phyloP scores from a whole-genome alignment of 345 rosid genomes.

The Linum lewisii region DNA sequence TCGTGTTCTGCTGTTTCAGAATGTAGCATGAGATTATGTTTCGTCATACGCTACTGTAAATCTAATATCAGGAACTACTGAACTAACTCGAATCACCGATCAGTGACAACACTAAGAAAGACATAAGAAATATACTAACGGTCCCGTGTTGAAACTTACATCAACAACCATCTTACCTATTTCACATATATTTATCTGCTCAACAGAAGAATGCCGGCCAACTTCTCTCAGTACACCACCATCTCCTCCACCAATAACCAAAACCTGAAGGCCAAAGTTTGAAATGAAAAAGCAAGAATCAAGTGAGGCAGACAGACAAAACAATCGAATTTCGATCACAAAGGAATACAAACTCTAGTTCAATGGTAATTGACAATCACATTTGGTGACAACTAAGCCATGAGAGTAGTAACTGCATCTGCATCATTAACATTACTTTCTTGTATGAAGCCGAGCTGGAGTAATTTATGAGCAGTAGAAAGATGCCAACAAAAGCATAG shows the following conservation, averaged over 20 bases:
- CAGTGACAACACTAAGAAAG: not conserved
- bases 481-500: too few species aligned
- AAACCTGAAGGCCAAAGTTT: slow-evolving; percentile 35
- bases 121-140: too few species aligned
- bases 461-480: too few species aligned
- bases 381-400: too few species aligned
- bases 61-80: not conserved
- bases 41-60: not conserved
- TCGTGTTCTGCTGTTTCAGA: not conserved
- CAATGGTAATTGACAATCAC: too few species aligned
- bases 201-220: slow-evolving; percentile 74
- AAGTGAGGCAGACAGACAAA: too few species aligned
- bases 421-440: too few species aligned
- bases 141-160: slow-evolving; percentile 55
- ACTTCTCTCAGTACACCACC: slow-evolving; percentile 93
- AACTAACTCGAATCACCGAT: not conserved
- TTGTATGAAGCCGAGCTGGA: too few species aligned
- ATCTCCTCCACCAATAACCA: slow-evolving; percentile 98
- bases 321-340: too few species aligned
- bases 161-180: slow-evolving; percentile 94
- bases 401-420: too few species aligned
- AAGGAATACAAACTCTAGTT: not conserved
- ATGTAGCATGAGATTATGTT: not conserved
- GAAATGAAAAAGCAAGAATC: not conserved
- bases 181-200: slow-evolving; percentile 86